phyloP scores from a whole-genome alignment of 208 protist species.

The Acanthamoeba sp. region DNA sequence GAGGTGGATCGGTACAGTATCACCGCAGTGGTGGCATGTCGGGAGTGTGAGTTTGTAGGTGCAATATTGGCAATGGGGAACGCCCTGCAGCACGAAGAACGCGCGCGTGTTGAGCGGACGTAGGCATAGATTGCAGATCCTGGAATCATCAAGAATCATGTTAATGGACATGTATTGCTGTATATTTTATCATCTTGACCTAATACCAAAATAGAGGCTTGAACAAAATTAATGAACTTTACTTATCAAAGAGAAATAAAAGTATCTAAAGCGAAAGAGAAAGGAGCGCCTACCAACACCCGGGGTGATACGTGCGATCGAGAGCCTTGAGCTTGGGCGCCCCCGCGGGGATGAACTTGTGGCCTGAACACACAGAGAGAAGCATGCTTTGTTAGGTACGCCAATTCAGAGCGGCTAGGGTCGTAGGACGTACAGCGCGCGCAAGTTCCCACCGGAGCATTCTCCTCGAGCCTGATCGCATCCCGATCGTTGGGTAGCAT shows the following conservation, averaged over 20 bases:
- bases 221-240: too few relatives aligned
- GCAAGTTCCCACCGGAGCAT: not conserved
- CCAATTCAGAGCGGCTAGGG: not conserved
- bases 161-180: too few relatives aligned
- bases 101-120: conserved; percentile 20
- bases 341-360: not conserved
- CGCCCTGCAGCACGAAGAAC: conserved; percentile 46
- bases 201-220: too few relatives aligned
- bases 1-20: not conserved
- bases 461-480: conserved; percentile 7
- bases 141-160: too few relatives aligned
- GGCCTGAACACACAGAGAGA: not conserved
- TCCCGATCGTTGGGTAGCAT: not conserved
- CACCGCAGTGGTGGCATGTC: not conserved
- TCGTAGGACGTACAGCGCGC: not conserved
- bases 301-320: not conserved
- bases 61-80: conserved; percentile 42
- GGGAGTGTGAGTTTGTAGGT: conserved; percentile 20
- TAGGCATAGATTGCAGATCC: conserved; percentile 41
- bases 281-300: not conserved
- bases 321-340: conserved; percentile 35
- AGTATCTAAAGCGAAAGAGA: not conserved
- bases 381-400: not conserved
- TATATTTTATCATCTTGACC: too few relatives aligned
- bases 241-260: not conserved